These are phyloP conservation scores for Arthrobotrys musiformis DNA, from an alignment of 2,329 filamentous ascomycete genomes.

Conservation along the genomic window DNA sequence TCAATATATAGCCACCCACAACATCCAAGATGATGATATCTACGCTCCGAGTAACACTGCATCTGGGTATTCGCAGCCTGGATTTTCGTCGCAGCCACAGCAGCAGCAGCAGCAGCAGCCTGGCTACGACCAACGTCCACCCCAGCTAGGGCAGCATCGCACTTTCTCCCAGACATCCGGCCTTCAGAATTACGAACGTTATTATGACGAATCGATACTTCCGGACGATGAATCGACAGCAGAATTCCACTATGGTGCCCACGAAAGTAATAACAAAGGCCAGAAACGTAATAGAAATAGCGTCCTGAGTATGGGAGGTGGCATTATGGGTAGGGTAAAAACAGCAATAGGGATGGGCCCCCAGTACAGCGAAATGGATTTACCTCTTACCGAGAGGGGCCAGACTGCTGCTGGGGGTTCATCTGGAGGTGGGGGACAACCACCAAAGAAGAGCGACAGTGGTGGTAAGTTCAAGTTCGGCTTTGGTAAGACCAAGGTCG, in stretches of 20 bases:
- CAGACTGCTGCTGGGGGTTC: slow-evolving; percentile 65
- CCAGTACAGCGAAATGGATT: slow-evolving; percentile 96
- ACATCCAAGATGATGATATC: slow-evolving; percentile 53
- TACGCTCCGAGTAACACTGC: slow-evolving; percentile 46
- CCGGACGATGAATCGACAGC: slow-evolving; percentile 80
- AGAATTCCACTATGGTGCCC: slow-evolving; percentile 82
- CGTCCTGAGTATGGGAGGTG: slow-evolving; percentile 85
- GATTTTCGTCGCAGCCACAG: slow-evolving; percentile 31
- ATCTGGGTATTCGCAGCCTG: slow-evolving; percentile 39
- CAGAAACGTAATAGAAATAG: slow-evolving; percentile 76
- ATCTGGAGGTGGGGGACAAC: slow-evolving; percentile 61
- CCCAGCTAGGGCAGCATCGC: slow-evolving; percentile 61
- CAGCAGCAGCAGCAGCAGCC: slow-evolving; percentile 61
- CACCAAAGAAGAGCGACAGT: slow-evolving; percentile 68
- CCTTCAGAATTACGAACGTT: slow-evolving; percentile 87
- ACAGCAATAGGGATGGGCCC: slow-evolving; percentile 87
- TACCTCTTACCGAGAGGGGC: slow-evolving; percentile 83
- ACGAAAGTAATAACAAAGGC: slow-evolving; percentile 71
- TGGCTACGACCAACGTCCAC: slow-evolving; percentile 61
- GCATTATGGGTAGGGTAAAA: slow-evolving; percentile 86
- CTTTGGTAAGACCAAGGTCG: slow-evolving; percentile 82
- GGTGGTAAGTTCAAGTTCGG: slow-evolving; percentile 89
- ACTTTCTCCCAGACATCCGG: slow-evolving; percentile 80
- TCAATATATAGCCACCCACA: slow-evolving; percentile 57
- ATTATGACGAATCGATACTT: slow-evolving; percentile 74